Conservation (phyloP, 2,329 filamentous ascomycete genomes). For the Fusarium protoensiforme region DNA sequence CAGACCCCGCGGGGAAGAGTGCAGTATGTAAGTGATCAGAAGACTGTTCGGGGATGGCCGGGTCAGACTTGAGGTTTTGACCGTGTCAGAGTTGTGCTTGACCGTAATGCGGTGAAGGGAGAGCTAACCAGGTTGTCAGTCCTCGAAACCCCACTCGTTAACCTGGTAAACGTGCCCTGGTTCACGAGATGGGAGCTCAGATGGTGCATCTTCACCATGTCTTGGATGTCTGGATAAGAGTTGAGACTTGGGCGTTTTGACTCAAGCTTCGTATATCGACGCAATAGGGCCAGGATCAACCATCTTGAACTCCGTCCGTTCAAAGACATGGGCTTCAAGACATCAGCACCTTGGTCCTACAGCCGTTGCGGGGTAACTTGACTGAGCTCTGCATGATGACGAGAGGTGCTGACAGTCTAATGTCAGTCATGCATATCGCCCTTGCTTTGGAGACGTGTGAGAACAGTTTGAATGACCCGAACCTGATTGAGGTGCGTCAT, state of each 20-base stretch:
- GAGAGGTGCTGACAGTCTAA: background rate
- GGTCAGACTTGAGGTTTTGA: background rate
- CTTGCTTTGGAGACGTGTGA: background rate
- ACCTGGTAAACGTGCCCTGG: background rate
- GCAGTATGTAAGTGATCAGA: background rate
- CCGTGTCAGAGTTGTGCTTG: background rate
- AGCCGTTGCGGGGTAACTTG: background rate
- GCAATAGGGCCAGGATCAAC: background rate
- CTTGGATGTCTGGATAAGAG: background rate
- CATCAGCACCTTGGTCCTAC: background rate
- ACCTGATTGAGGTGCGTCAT: background rate
- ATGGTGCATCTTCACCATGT: background rate
- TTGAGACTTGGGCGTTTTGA: background rate
- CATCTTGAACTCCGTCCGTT: background rate
- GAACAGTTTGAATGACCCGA: background rate
- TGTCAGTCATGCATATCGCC: background rate
- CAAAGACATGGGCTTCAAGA: background rate
- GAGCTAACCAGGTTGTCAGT: background rate
- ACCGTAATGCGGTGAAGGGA: background rate
- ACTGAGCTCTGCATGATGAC: background rate
- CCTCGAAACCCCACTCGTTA: background rate
- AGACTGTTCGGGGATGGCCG: background rate
- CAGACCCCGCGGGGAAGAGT: background rate
- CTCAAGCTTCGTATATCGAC: background rate
- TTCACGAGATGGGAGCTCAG: background rate